Evolutionary conservation across 2,329 filamentous ascomycete genomes (phyloP).

Genomic region (Scytalidium sp.): DNA sequence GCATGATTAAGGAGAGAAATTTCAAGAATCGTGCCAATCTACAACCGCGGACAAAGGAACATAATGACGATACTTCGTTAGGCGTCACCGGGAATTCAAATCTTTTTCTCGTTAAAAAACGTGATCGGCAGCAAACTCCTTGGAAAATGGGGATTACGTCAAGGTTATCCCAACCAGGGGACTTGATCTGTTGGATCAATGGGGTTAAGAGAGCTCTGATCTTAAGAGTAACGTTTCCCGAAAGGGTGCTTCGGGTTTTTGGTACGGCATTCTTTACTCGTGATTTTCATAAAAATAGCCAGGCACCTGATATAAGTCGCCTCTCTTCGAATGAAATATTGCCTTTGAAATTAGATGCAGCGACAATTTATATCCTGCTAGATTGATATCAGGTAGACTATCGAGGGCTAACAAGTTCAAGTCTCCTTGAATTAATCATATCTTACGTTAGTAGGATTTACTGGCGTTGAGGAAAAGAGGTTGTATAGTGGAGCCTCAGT

Average conservation of each 20-base stretch:
- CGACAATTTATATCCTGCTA: too few relatives aligned
- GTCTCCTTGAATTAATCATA: too few relatives aligned
- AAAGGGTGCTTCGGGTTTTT: neutral
- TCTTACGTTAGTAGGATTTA: too few relatives aligned
- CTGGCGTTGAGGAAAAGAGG: too few relatives aligned
- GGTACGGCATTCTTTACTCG: neutral
- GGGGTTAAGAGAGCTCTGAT: neutral
- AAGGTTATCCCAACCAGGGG: neutral
- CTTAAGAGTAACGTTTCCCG: neutral
- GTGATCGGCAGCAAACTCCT: neutral
- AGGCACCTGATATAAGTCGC: neutral
- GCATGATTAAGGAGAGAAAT: neutral
- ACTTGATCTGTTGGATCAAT: neutral
- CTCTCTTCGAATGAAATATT: too few relatives aligned
- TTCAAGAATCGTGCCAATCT: neutral
- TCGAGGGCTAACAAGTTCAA: too few relatives aligned
- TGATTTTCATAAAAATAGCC: neutral
- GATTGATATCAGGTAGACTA: too few relatives aligned
- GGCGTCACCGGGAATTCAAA: neutral
- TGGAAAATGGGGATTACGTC: neutral
- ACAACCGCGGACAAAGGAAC: neutral
- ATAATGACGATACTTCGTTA: neutral
- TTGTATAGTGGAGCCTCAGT: too few relatives aligned
- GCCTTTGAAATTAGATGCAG: too few relatives aligned
- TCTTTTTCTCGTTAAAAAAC: neutral